Conservation (phyloP, 208 protist species). For the Leishmania gerbilli region DNA sequence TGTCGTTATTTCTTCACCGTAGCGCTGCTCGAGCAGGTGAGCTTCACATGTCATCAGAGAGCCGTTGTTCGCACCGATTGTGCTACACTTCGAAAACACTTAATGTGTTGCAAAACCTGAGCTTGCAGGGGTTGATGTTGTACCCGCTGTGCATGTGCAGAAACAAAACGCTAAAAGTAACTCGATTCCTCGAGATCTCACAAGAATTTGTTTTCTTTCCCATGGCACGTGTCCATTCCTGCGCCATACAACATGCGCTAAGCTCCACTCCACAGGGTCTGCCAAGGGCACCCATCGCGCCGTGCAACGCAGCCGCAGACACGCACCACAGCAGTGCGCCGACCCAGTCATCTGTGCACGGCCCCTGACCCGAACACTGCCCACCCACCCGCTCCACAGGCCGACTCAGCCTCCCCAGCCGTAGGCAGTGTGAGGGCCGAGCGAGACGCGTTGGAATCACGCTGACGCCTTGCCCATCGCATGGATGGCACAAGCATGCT, state of each 20-base stretch:
- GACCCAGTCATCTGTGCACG: neutral
- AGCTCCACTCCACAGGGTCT: neutral
- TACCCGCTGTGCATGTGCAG: too few species aligned
- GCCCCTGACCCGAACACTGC: neutral
- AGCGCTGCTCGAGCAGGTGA: too few species aligned
- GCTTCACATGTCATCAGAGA: too few species aligned
- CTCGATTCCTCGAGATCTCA: too few species aligned
- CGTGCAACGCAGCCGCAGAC: neutral
- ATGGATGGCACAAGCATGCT: neutral
- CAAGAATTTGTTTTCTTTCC: too few species aligned
- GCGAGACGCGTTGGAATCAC: too few species aligned
- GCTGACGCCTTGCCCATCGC: neutral
- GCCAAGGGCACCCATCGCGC: neutral
- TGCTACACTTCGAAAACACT: too few species aligned
- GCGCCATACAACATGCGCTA: neutral
- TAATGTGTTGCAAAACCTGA: too few species aligned
- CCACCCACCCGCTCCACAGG: neutral
- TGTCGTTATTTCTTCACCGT: too few species aligned
- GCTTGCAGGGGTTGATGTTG: too few species aligned
- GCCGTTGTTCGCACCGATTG: too few species aligned
- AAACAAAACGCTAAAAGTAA: too few species aligned
- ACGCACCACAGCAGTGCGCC: neutral
- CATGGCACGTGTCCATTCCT: neutral
- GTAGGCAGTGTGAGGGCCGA: neutral
- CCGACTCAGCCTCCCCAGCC: neutral